Conservation (phyloP, 768 basidiomycete genomes). For the Phlebiopsis flavidoalba region DNA sequence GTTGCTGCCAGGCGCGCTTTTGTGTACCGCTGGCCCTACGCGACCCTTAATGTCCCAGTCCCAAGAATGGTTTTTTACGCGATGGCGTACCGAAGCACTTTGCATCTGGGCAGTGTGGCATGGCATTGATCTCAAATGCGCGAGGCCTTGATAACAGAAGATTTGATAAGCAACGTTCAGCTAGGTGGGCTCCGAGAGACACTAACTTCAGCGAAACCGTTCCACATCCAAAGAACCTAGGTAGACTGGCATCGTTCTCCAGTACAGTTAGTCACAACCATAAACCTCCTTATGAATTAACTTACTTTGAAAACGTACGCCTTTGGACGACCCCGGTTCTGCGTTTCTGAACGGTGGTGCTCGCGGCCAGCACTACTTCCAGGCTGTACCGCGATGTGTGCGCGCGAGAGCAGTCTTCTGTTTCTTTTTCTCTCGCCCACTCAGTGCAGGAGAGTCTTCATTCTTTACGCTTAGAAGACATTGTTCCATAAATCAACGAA, state of each 20-base stretch:
- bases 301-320: conserved; percentile 37
- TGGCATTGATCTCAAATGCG: conserved; percentile 84
- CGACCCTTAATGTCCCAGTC: not conserved
- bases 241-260: conserved; percentile 39
- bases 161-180: not conserved
- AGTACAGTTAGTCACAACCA: not conserved
- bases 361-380: conserved; percentile 1
- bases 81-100: conserved; percentile 52
- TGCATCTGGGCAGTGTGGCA: conserved; percentile 89
- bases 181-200: not conserved
- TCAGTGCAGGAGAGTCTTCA: conserved; percentile 6
- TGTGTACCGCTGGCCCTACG: conserved; percentile 64
- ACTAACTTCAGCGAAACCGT: conserved; percentile 75
- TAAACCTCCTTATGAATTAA: not conserved
- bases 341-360: conserved; percentile 18
- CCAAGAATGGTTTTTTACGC: not conserved
- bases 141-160: conserved; percentile 51
- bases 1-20: conserved; percentile 87
- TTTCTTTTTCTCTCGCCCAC: conserved; percentile 61
- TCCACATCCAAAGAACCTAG: conserved; percentile 80
- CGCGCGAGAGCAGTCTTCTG: conserved; percentile 58
- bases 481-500: not conserved
- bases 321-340: conserved; percentile 37
- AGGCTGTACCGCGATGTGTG: conserved; percentile 60
- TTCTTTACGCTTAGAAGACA: conserved; percentile 7